Evolutionary conservation across 108 stramenopile species (phyloP).

Genomic region (Craspedostauros australis): DNA sequence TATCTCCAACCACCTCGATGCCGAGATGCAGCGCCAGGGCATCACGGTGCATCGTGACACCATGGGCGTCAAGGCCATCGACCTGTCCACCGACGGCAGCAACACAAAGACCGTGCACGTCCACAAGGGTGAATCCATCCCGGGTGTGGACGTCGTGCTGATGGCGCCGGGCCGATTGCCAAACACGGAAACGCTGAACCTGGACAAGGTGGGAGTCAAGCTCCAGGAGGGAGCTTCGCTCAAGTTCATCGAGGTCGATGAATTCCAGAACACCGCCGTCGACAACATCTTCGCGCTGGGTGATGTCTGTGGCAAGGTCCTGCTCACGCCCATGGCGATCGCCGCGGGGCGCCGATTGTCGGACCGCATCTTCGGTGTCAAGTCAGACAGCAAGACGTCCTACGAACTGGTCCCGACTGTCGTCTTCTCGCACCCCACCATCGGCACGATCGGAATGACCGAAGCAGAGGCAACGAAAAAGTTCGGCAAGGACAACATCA

Average conservation of each 20-base stretch:
- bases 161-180: conserved; percentile 79
- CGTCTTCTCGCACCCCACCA: conserved; percentile 88
- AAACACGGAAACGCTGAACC: conserved; percentile 46
- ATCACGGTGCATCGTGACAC: conserved; percentile 66
- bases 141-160: conserved; percentile 68
- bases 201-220: conserved; percentile 60
- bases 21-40: conserved; percentile 66
- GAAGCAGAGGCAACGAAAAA: conserved; percentile 78
- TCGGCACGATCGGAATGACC: conserved; percentile 83
- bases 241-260: conserved; percentile 76
- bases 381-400: conserved; percentile 38
- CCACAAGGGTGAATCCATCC: conserved; percentile 47
- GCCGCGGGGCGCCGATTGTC: conserved; percentile 85
- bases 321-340: conserved; percentile 94
- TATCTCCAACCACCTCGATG: conserved; percentile 57
- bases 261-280: conserved; percentile 76
- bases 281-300: conserved; percentile 85
- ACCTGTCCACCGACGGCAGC: conserved; percentile 32
- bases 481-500: conserved; percentile 88
- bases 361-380: conserved; percentile 81
- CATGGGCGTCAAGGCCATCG: conserved; percentile 56
- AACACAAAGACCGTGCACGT: conserved; percentile 55
- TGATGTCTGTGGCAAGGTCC: conserved; percentile 81
- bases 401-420: conserved; percentile 86
- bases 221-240: conserved; percentile 8